A percentile compares a stretch with the other conserved stretches of the same genome.
Evolutionary conservation across 2,329 filamentous ascomycete genomes (phyloP).

Genomic region (Fusarium verticillioides): DNA sequence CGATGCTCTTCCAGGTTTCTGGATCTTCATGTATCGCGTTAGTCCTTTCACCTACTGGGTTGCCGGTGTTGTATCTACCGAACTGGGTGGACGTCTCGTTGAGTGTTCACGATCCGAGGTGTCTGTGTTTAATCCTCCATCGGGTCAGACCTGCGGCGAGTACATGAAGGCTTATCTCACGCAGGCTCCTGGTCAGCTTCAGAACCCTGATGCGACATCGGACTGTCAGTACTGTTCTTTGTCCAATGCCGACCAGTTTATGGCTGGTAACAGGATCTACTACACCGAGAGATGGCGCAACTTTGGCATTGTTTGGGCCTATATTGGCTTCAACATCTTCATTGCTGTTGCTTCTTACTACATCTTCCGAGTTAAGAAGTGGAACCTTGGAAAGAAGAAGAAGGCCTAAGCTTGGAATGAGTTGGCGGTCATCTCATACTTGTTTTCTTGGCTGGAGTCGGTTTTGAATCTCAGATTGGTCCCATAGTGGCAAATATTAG

Average conservation of each 20-base stretch:
- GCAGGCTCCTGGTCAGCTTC: conserved; percentile 42
- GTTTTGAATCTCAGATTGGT: neutral
- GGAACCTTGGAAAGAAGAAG: conserved; percentile 35
- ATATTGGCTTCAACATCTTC: conserved; percentile 31
- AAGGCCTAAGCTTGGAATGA: neutral
- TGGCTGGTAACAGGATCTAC: conserved; percentile 28
- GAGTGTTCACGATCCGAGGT: conserved; percentile 65
- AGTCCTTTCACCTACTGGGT: conserved; percentile 74
- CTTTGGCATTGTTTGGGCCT: conserved; percentile 33
- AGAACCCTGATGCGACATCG: conserved; percentile 25
- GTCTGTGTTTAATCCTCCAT: conserved; percentile 70
- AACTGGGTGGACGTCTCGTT: conserved; percentile 45
- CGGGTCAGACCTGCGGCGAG: conserved; percentile 49
- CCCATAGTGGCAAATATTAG: neutral
- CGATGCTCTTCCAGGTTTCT: conserved; percentile 69
- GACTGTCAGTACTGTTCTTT: conserved; percentile 28
- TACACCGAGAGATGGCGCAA: conserved; percentile 33
- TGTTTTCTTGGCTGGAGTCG: neutral
- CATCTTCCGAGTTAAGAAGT: conserved; percentile 36
- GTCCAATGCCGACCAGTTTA: conserved; percentile 24
- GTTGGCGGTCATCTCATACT: no score
- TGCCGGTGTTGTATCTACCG: conserved; percentile 59
- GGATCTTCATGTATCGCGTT: conserved; percentile 78
- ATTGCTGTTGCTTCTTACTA: conserved; percentile 28
- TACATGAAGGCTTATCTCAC: conserved; percentile 67